Evolutionary conservation across 306 rosid species (phyloP).

Genomic region (Cucurbita moschata): DNA sequence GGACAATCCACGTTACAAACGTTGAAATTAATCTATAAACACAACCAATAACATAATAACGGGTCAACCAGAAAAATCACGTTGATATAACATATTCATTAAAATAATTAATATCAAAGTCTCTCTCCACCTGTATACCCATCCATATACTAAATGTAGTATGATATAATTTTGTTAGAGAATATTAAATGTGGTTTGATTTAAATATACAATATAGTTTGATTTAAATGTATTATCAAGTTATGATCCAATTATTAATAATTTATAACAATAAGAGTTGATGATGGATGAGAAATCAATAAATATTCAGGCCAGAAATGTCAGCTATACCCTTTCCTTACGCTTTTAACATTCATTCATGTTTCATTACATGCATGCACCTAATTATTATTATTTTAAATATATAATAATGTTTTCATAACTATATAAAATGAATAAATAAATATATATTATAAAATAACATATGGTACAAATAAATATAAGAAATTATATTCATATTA

Average conservation of each 20-base stretch:
- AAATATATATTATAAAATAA: too few relatives aligned
- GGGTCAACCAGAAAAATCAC: too few relatives aligned
- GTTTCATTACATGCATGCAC: not conserved
- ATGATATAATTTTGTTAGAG: not conserved
- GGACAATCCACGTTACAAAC: too few relatives aligned
- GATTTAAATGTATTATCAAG: not conserved
- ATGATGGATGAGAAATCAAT: not conserved
- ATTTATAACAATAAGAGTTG: conserved; percentile 3
- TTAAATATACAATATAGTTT: not conserved
- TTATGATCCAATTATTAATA: not conserved
- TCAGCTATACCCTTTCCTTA: not conserved
- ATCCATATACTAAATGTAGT: not conserved
- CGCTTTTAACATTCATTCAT: not conserved
- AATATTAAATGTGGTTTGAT: not conserved
- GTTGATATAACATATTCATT: too few relatives aligned
- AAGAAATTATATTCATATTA: not conserved
- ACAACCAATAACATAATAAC: too few relatives aligned
- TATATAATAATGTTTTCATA: not conserved
- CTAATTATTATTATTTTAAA: not conserved
- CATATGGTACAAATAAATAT: too few relatives aligned
- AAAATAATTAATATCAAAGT: too few relatives aligned
- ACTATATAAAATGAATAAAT: too few relatives aligned
- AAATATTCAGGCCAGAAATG: not conserved
- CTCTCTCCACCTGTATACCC: not conserved
- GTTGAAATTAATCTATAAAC: too few relatives aligned